These are phyloP conservation scores for Colletotrichum higginsianum DNA, from an alignment of 2,329 filamentous ascomycete genomes.

Conservation along the genomic window DNA sequence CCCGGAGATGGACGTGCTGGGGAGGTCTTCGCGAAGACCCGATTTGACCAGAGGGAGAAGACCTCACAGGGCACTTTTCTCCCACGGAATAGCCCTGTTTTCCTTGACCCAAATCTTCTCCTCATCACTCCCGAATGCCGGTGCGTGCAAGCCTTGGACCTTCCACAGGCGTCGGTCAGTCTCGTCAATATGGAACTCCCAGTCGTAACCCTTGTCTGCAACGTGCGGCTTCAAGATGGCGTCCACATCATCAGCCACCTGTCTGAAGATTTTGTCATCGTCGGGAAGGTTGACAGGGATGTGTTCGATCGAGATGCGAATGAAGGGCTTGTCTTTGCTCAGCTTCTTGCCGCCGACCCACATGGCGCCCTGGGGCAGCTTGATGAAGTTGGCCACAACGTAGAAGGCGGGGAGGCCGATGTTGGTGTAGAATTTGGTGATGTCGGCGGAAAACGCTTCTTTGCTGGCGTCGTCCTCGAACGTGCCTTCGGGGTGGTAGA, in stretches of 20 bases:
- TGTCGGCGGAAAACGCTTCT: conserved; percentile 50
- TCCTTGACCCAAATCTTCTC: conserved; percentile 52
- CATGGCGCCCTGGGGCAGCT: conserved; percentile 45
- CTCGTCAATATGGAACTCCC: conserved; percentile 60
- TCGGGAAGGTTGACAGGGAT: conserved; percentile 49
- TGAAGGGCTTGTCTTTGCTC: conserved; percentile 48
- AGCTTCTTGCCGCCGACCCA: conserved; percentile 42
- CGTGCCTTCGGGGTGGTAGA: conserved; percentile 56
- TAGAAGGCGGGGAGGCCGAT: conserved; percentile 59
- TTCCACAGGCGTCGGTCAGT: conserved; percentile 60
- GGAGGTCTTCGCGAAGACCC: too few relatives aligned
- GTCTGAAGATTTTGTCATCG: conserved; percentile 40
- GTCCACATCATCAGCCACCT: conserved; percentile 46
- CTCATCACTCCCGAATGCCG: conserved; percentile 52
- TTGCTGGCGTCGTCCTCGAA: conserved; percentile 51
- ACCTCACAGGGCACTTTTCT: neutral
- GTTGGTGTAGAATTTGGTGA: conserved; percentile 50
- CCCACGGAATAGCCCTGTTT: neutral
- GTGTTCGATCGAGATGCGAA: conserved; percentile 51
- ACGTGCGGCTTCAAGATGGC: conserved; percentile 55
- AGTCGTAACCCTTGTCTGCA: conserved; percentile 58
- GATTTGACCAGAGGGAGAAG: too few relatives aligned
- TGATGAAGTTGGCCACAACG: conserved; percentile 58
- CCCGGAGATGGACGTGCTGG: too few relatives aligned
- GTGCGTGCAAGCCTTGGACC: conserved; percentile 57